phyloP scores from a whole-genome alignment of 768 basidiomycete genomes.

The Russula virescens region DNA sequence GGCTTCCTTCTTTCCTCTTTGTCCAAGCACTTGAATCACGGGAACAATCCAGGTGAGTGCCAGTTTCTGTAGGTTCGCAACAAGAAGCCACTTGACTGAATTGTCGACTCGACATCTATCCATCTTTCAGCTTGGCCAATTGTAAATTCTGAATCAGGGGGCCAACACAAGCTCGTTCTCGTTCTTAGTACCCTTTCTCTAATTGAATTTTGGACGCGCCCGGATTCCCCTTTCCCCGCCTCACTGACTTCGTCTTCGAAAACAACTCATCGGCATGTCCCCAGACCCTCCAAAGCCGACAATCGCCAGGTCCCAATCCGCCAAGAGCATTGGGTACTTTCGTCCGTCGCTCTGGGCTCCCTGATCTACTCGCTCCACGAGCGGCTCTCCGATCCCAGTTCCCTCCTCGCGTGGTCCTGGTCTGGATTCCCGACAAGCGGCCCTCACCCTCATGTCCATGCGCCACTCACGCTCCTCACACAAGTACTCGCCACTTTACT shows the following conservation, averaged over 20 bases:
- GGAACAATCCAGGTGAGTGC: constrained; percentile 66
- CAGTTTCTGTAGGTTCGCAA: not conserved
- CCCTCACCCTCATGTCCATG: constrained; percentile 66
- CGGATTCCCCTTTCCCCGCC: constrained; percentile 27
- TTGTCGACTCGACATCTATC: not conserved
- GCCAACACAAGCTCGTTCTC: constrained; percentile 66
- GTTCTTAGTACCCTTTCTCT: constrained; percentile 52
- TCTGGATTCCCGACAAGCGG: constrained; percentile 75
- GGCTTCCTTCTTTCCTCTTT: constrained; percentile 64
- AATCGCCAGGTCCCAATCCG: not conserved
- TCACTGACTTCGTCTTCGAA: not conserved
- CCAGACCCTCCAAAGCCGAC: not conserved
- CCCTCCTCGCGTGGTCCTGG: constrained; percentile 85
- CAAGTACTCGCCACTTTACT: constrained; percentile 53
- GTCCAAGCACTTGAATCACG: constrained; percentile 71
- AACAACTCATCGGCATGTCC: not conserved
- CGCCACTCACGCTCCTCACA: constrained; percentile 58
- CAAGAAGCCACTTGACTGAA: not conserved
- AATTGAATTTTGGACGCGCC: constrained; percentile 47
- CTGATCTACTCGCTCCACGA: constrained; percentile 69
- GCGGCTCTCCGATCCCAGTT: constrained; percentile 68
- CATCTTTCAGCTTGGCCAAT: constrained; percentile 65
- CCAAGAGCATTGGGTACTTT: constrained; percentile 32
- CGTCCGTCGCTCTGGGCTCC: constrained; percentile 57
- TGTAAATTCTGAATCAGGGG: constrained; percentile 56